Conservation (phyloP, 495 filamentous ascomycete species). For the Penicillium fimorum region DNA sequence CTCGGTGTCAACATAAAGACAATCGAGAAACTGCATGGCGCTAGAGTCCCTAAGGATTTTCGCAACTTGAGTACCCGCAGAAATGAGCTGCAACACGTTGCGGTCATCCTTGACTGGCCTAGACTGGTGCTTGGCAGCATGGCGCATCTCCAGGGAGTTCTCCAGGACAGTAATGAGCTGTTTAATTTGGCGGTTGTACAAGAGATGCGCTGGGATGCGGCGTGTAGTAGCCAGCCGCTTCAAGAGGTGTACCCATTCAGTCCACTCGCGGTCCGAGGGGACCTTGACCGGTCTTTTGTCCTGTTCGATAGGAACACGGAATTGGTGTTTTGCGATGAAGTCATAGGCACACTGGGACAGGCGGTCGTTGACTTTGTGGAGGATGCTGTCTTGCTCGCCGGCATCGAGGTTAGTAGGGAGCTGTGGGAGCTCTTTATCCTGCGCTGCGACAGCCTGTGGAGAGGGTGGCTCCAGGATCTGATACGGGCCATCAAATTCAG, state of each 20-base stretch:
- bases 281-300: slow-evolving; percentile 78
- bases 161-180: slow-evolving; percentile 80
- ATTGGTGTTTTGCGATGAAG: slow-evolving; percentile 86
- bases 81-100: slow-evolving; percentile 83
- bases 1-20: slow-evolving; percentile 69
- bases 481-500: slow-evolving; percentile 85
- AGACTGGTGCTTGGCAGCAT: slow-evolving; percentile 78
- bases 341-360: slow-evolving; percentile 83
- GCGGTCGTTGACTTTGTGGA: slow-evolving; percentile 76
- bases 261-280: slow-evolving; percentile 83
- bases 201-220: slow-evolving; percentile 74
- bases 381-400: slow-evolving; percentile 78
- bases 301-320: slow-evolving; percentile 76
- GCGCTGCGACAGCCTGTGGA: slow-evolving; percentile 62
- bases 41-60: slow-evolving; percentile 79
- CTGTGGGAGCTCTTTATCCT: slow-evolving; percentile 75
- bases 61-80: slow-evolving; percentile 80
- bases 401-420: slow-evolving; percentile 79
- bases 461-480: slow-evolving; percentile 71
- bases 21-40: slow-evolving; percentile 77
- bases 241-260: slow-evolving; percentile 86
- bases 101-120: slow-evolving; percentile 85
- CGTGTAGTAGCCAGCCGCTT: slow-evolving; percentile 83
- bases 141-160: slow-evolving; percentile 82
- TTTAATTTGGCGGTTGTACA: slow-evolving; percentile 89